These are phyloP conservation scores for Verticillium nonalfalfae DNA, from an alignment of 2,329 filamentous ascomycete species.

Conservation along the genomic window DNA sequence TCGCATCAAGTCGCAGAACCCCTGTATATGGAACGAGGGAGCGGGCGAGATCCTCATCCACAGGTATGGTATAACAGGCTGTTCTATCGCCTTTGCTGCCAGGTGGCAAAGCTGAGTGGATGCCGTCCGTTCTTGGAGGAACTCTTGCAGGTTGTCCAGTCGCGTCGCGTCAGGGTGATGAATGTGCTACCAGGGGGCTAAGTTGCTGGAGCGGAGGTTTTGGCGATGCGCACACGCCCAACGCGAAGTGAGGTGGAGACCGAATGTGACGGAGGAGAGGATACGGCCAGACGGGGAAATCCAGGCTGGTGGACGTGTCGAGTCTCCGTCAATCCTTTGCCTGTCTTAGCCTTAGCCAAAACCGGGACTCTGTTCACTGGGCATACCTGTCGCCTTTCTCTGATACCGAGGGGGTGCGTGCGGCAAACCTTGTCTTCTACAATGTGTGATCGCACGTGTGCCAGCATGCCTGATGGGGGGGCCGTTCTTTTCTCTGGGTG, in stretches of 20 bases:
- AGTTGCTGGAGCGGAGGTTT: background rate
- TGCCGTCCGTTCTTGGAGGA: background rate
- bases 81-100: background rate
- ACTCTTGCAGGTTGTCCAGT: background rate
- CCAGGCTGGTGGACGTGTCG: background rate
- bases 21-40: background rate
- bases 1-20: constrained; percentile 15
- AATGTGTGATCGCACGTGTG: background rate
- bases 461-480: background rate
- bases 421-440: background rate
- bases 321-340: background rate
- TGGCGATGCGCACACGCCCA: background rate
- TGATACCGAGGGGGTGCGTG: background rate
- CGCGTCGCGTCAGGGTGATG: background rate
- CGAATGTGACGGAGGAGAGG: background rate
- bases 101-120: background rate
- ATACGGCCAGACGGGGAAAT: background rate
- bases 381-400: background rate
- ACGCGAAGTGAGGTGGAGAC: background rate
- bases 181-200: too few species aligned
- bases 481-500: background rate
- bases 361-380: background rate
- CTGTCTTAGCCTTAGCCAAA: background rate
- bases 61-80: background rate
- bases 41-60: background rate